Evolutionary conservation across 1,284 basidiomycete genomes (phyloP).

Genomic region (Vanrija humicola): DNA sequence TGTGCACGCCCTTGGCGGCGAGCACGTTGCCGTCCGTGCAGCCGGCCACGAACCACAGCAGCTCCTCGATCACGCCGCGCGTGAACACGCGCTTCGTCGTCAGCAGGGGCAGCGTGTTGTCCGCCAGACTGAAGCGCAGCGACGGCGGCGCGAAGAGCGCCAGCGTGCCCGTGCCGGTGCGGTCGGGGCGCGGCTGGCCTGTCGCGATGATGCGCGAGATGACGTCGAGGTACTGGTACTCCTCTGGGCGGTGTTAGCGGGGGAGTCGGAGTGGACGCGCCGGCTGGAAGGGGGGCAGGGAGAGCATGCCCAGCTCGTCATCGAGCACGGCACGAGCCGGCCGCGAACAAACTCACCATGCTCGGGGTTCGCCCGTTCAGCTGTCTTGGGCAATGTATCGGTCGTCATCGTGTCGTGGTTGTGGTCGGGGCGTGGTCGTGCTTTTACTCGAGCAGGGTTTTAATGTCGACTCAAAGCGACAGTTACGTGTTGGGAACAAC

Average conservation of each 20-base stretch:
- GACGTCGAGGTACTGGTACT: constrained; percentile 78
- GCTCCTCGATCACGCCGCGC: constrained; percentile 87
- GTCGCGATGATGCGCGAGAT: constrained; percentile 68
- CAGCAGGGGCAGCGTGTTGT: constrained; percentile 74
- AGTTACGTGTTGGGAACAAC: neutral
- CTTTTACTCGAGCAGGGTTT: neutral
- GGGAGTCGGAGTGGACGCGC: too few species aligned
- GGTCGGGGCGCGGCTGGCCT: constrained; percentile 75
- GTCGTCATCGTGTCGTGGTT: neutral
- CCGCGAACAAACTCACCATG: constrained; percentile 37
- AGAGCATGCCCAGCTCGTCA: too few species aligned
- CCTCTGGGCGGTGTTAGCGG: constrained; percentile 54
- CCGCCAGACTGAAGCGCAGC: constrained; percentile 76
- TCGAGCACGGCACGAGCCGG: too few species aligned
- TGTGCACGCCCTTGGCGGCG: constrained; percentile 80
- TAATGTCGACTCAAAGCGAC: neutral
- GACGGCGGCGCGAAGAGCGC: constrained; percentile 84
- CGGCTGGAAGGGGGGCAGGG: neutral
- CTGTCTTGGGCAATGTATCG: constrained; percentile 6
- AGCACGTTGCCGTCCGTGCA: constrained; percentile 77
- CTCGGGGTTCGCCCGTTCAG: constrained; percentile 23
- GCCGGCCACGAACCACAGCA: constrained; percentile 91
- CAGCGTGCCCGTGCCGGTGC: constrained; percentile 87
- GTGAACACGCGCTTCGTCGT: constrained; percentile 95
- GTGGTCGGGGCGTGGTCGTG: too few species aligned